phyloP scores from a whole-genome alignment of 805 yeast species.

The Suhomyces tanzawaensis region DNA sequence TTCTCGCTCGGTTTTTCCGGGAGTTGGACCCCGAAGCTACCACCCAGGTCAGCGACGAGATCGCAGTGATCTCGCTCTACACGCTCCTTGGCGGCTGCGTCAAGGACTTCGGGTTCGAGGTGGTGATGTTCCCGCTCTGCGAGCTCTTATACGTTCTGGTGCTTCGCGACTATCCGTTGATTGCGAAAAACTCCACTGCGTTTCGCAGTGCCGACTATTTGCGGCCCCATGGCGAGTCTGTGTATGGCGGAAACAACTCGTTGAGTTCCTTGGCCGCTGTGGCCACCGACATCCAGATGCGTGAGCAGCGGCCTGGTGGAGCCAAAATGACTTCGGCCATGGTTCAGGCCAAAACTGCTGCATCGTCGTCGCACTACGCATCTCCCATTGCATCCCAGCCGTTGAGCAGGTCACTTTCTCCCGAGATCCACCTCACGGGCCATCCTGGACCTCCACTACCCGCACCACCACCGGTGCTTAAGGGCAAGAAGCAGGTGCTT shows the following conservation, averaged over 20 bases:
- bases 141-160: slow-evolving; percentile 65
- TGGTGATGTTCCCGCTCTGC: slow-evolving; percentile 59
- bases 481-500: slow-evolving; percentile 27
- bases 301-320: slow-evolving; percentile 4
- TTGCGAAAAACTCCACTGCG: slow-evolving; percentile 33
- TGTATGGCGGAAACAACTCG: slow-evolving; percentile 7
- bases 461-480: neutral
- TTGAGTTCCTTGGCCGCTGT: slow-evolving; percentile 35
- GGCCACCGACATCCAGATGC: slow-evolving; percentile 25
- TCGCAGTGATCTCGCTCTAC: slow-evolving; percentile 54
- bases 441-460: neutral
- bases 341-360: neutral
- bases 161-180: slow-evolving; percentile 62
- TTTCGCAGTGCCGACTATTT: slow-evolving; percentile 7
- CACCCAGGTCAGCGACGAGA: slow-evolving; percentile 40
- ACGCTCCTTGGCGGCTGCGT: slow-evolving; percentile 67
- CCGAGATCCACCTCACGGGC: neutral
- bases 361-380: neutral
- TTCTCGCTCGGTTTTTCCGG: slow-evolving; percentile 45
- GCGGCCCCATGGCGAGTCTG: neutral
- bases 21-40: slow-evolving; percentile 43
- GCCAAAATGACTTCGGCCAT: neutral
- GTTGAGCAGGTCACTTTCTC: slow-evolving; percentile 4
- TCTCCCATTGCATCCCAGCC: neutral
- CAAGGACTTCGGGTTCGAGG: slow-evolving; percentile 79